Evolutionary conservation across 1,284 basidiomycete species (phyloP).

Genomic region (Moesziomyces globuligerus): DNA sequence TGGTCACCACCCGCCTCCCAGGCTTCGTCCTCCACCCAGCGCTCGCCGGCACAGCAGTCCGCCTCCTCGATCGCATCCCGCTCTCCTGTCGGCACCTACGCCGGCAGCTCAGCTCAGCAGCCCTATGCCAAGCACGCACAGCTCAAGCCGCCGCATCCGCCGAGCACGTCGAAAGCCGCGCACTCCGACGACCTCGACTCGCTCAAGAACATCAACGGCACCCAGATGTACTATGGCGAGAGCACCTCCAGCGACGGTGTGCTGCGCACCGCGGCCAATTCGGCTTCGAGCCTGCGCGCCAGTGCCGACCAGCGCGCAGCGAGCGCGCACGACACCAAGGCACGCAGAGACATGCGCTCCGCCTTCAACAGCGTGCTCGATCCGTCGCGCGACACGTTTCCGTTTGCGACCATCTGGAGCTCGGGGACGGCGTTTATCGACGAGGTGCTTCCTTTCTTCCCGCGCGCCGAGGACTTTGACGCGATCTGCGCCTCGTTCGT

Average conservation of each 20-base stretch:
- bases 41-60: neutral
- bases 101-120: too few relatives aligned
- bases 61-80: too few relatives aligned
- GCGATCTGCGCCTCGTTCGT: constrained; percentile 36
- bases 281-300: constrained; percentile 6
- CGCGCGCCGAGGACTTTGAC: constrained; percentile 35
- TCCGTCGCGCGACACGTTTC: constrained; percentile 39
- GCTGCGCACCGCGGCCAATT: constrained; percentile 21
- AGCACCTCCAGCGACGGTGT: constrained; percentile 17
- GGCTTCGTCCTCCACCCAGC: constrained; percentile 12
- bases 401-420: constrained; percentile 46
- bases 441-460: constrained; percentile 41
- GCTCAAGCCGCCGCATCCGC: too few relatives aligned
- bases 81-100: too few relatives aligned
- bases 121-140: too few relatives aligned
- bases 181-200: constrained; percentile 13
- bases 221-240: constrained; percentile 34
- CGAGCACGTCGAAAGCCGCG: neutral
- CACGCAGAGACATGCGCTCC: constrained; percentile 29
- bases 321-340: constrained; percentile 26
- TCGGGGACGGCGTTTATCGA: constrained; percentile 46
- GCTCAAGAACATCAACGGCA: constrained; percentile 40
- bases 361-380: constrained; percentile 45
- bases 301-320: neutral
- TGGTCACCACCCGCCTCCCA: constrained; percentile 23